Conservation (phyloP, 768 basidiomycete genomes). For the Cubamyces sp. region DNA sequence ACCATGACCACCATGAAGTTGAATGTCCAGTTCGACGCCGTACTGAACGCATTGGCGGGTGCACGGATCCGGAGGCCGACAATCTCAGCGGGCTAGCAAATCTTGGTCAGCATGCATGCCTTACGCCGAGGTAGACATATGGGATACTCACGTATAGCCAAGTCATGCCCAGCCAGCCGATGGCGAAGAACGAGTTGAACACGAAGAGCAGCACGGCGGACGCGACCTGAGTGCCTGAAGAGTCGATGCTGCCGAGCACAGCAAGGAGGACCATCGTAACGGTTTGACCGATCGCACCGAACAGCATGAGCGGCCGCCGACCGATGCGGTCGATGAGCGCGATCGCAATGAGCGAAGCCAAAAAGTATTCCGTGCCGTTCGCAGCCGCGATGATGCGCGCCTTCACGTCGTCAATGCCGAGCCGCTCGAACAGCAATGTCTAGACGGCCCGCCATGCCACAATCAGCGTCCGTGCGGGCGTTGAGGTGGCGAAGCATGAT, state of each 20-base stretch:
- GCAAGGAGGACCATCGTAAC: constrained; percentile 64
- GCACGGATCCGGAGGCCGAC: constrained; percentile 64
- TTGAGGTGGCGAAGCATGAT: constrained; percentile 37
- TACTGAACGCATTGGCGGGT: constrained; percentile 66
- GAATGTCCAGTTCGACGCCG: constrained; percentile 56
- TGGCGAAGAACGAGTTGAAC: constrained; percentile 74
- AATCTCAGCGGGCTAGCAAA: constrained; percentile 61
- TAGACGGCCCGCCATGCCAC: constrained; percentile 38
- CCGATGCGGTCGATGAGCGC: constrained; percentile 74
- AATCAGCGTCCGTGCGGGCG: constrained; percentile 10
- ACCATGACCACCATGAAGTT: constrained; percentile 67
- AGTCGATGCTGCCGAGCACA: constrained; percentile 56
- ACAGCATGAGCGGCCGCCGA: constrained; percentile 71
- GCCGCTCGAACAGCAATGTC: constrained; percentile 59
- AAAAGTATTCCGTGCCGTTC: constrained; percentile 73
- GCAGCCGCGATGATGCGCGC: constrained; percentile 67
- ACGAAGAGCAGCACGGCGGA: constrained; percentile 64
- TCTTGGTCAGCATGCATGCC: not conserved
- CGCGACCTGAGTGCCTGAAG: constrained; percentile 50
- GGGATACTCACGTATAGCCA: constrained; percentile 61
- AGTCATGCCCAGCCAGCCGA: constrained; percentile 74
- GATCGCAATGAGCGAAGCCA: constrained; percentile 74
- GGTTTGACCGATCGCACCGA: constrained; percentile 64
- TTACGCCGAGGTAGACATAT: not conserved
- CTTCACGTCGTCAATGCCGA: constrained; percentile 61